Evolutionary conservation across 2,329 filamentous ascomycete species (phyloP), one percentile per base, ranked within the genome.

Genomic region (Rutstroemia sp.): DNA sequence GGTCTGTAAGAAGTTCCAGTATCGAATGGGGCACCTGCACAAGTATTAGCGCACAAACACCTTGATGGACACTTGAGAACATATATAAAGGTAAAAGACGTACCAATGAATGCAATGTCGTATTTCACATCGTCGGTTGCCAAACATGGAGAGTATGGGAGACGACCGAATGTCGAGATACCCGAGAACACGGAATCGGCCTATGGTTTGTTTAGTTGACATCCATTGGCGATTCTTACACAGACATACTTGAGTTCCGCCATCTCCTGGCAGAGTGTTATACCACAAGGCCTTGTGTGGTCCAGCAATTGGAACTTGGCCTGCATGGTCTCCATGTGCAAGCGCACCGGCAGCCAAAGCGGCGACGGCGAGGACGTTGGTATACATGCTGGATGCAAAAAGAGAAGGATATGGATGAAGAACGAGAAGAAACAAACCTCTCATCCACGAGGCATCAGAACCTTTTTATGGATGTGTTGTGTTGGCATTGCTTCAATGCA

Each of bases 271-370:
- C 5, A 95, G 74, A 1, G 76, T 84, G 70, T 89, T 92, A 72
- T 92, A 95, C 89, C 89, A 95, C 47, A 94, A 69, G 27, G 82
- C 79, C 69, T 88, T 77, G 64, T 86, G 86, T 44, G 89, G 89
- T 0, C 89, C 89, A 50, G 60, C 57, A 45, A 69, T 68, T 47
- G 65, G 63, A 23, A 65, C 48, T 48, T 69, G 68, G 25, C 61
- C 51, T 88, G 91, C 68, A 95, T 97, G 89, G 79, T 96, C 39
- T 88, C 90, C 54, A 86, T 96, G 80, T 92, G 90, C 80, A 89
- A 96, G 74, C 88, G 95, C 69, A 95, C 89, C 68, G 48, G 61
- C 54, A 50, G 60, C 64, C 57, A 68, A 52, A 27, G 58, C 47
- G 47, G 60, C 65, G 45, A 62, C 55, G 34, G 60, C 53, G 45